These are phyloP conservation scores for Saccharata proteae DNA, from an alignment of 2,329 filamentous ascomycete species.

Conservation along the genomic window DNA sequence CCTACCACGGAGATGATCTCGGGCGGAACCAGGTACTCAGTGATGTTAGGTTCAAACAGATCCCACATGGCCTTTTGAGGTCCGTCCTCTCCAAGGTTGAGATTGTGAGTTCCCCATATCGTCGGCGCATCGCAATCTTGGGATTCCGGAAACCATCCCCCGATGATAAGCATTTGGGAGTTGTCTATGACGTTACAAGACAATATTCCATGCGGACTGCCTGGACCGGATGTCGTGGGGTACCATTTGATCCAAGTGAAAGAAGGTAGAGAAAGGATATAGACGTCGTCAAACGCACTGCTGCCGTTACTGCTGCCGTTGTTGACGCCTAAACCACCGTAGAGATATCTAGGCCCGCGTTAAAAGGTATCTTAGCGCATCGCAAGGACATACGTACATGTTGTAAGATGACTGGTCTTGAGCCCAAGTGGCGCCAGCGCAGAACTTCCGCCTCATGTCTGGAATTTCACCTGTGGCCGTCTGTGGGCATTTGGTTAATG, in stretches of 20 bases:
- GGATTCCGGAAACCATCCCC: slow-evolving; percentile 43
- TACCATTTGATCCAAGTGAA: slow-evolving; percentile 52
- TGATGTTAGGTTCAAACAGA: slow-evolving; percentile 37
- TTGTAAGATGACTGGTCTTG: slow-evolving; percentile 51
- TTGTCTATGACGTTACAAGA: slow-evolving; percentile 44
- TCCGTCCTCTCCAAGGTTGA: slow-evolving; percentile 42
- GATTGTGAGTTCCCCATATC: slow-evolving; percentile 44
- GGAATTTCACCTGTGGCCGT: slow-evolving; percentile 43
- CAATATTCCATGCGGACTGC: slow-evolving; percentile 43
- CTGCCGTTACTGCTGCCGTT: too few species aligned
- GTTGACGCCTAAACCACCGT: slow-evolving; percentile 44
- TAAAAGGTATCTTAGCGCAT: not conserved
- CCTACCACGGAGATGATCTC: slow-evolving; percentile 37
- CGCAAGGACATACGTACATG: slow-evolving; percentile 30
- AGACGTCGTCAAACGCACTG: slow-evolving; percentile 48
- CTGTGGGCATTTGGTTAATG: too few species aligned
- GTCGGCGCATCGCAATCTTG: slow-evolving; percentile 41
- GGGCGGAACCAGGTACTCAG: slow-evolving; percentile 42
- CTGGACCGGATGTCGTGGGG: slow-evolving; percentile 29
- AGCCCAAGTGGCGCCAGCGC: slow-evolving; percentile 48
- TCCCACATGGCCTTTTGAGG: slow-evolving; percentile 38
- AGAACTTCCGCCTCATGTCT: slow-evolving; percentile 44
- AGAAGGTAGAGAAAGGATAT: slow-evolving; percentile 48
- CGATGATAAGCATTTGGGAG: slow-evolving; percentile 52
- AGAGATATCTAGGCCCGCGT: slow-evolving; percentile 42